Conservation (phyloP, 495 filamentous ascomycete genomes). For the Trypethelium eluteriae region DNA sequence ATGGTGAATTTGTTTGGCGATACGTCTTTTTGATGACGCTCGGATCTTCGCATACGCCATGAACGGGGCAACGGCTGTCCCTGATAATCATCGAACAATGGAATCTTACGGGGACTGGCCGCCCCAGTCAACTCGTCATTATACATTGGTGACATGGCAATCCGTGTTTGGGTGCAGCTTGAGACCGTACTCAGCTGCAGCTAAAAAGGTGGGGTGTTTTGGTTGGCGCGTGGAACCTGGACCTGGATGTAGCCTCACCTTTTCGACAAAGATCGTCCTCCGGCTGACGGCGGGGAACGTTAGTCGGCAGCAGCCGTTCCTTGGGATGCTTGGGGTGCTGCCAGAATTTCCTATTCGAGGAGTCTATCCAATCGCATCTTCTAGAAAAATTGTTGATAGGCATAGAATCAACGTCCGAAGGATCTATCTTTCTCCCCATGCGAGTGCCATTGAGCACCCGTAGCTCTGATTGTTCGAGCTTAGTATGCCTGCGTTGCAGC, state of each 20-base stretch:
- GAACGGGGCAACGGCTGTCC: not conserved
- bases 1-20: not conserved
- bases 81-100: not conserved
- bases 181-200: not conserved
- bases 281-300: not conserved
- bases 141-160: slow-evolving; percentile 11
- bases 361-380: slow-evolving; percentile 8
- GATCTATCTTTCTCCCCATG: not conserved
- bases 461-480: not conserved
- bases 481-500: not conserved
- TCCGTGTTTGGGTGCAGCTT: not conserved
- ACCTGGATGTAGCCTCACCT: not conserved
- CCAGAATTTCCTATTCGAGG: slow-evolving; percentile 5
- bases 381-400: not conserved
- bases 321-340: not conserved
- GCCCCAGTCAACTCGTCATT: slow-evolving; percentile 8
- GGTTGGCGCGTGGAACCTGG: slow-evolving; percentile 3
- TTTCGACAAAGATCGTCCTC: not conserved
- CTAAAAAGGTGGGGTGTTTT: slow-evolving; percentile 2
- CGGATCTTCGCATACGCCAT: not conserved
- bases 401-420: not conserved
- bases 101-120: not conserved
- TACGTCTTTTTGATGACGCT: not conserved
- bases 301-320: not conserved
- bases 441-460: not conserved